Percentiles rank a stretch among this genome's conserved stretches.
phyloP scores from a whole-genome alignment of 2,329 filamentous ascomycete species.

The Xylariaceae sp. region DNA sequence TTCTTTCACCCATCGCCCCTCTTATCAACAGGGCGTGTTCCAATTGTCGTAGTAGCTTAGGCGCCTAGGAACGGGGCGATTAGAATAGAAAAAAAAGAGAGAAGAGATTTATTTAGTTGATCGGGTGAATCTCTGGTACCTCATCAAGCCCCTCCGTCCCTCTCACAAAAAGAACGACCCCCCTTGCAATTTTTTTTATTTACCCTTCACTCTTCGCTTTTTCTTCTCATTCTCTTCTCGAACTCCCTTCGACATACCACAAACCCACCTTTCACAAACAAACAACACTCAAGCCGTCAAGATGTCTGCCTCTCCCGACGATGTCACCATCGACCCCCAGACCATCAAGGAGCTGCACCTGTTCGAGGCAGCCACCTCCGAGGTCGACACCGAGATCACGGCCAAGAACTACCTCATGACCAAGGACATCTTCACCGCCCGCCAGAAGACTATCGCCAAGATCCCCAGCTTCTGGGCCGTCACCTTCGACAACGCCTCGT shows the following conservation, averaged over 20 bases:
- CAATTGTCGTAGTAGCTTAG: no score
- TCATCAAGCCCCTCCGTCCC: background rate
- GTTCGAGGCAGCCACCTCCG: slow-evolving; percentile 28
- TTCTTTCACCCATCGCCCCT: no score
- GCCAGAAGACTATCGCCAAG: slow-evolving; percentile 51
- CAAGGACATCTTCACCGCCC: slow-evolving; percentile 49
- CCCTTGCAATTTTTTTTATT: slow-evolving; percentile 3
- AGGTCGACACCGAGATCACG: slow-evolving; percentile 32
- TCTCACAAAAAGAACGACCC: slow-evolving; percentile 11
- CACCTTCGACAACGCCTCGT: slow-evolving; percentile 54
- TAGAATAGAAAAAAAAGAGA: no score
- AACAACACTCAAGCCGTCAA: slow-evolving; percentile 4
- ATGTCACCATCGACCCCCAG: slow-evolving; percentile 28
- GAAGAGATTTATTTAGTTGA: slow-evolving; percentile 15
- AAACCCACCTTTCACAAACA: background rate
- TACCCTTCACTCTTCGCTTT: background rate
- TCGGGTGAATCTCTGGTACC: slow-evolving; percentile 15
- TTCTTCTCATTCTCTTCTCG: background rate
- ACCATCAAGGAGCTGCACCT: slow-evolving; percentile 33
- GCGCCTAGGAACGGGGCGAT: no score
- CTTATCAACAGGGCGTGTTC: no score
- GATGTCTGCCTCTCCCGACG: slow-evolving; percentile 25
- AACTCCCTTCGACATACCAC: background rate
- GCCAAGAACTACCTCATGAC: slow-evolving; percentile 32
- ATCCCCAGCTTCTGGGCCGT: slow-evolving; percentile 67